Evolutionary conservation across 192 early-diverging fungal genomes (phyloP).

Genomic region (Gonapodya prolifera): DNA sequence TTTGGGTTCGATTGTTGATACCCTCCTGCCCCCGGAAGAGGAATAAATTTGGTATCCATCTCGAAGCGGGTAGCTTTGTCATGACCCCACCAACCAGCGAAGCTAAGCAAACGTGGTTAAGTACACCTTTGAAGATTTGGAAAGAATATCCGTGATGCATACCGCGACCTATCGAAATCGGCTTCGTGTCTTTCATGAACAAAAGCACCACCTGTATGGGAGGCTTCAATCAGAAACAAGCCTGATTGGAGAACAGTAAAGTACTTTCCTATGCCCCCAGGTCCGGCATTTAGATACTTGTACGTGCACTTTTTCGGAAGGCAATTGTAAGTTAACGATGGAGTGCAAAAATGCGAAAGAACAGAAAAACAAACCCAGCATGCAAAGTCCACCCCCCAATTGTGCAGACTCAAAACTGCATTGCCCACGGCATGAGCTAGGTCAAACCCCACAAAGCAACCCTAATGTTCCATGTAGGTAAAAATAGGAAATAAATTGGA

Average conservation of each 20-base stretch:
- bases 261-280: constrained; percentile 65
- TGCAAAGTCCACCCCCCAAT: constrained; percentile 96
- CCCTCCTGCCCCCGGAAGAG: constrained; percentile 64
- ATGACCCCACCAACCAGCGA: constrained; percentile 92
- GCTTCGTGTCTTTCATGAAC: constrained; percentile 73
- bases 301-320: constrained; percentile 67
- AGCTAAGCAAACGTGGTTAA: constrained; percentile 19
- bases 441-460: constrained; percentile 87
- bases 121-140: neutral
- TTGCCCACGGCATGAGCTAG: constrained; percentile 94
- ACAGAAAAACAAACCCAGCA: constrained; percentile 46
- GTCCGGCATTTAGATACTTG: constrained; percentile 97
- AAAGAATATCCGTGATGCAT: constrained; percentile 7
- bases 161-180: constrained; percentile 39
- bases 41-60: constrained; percentile 39
- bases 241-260: neutral
- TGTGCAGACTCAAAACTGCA: constrained; percentile 72
- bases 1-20: constrained; percentile 84
- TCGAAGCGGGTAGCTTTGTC: constrained; percentile 29
- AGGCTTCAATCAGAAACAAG: neutral
- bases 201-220: constrained; percentile 64
- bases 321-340: constrained; percentile 7
- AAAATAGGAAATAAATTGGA: neutral
- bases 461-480: constrained; percentile 21
- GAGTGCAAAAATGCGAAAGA: neutral